Percentiles rank a stretch among this genome's conserved stretches.
Evolutionary conservation across 768 basidiomycete genomes (phyloP).

Genomic region (Leccinum boreale): DNA sequence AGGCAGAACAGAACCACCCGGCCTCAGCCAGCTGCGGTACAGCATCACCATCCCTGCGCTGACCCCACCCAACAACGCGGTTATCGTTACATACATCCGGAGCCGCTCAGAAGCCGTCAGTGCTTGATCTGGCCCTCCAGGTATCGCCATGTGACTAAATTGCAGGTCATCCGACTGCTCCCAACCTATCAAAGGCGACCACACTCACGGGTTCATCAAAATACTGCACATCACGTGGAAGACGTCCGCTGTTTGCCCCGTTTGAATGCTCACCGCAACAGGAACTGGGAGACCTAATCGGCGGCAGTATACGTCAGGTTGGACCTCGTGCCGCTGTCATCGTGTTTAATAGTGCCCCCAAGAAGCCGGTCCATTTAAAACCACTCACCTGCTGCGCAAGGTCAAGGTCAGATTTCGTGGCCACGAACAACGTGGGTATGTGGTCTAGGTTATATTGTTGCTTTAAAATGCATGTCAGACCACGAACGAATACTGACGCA

Average conservation of each 20-base stretch:
- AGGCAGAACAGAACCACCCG: slow-evolving; percentile 51
- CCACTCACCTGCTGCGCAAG: slow-evolving; percentile 82
- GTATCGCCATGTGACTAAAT: slow-evolving; percentile 60
- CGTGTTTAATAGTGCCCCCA: slow-evolving; percentile 4
- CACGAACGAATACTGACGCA: not conserved
- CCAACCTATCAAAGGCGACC: slow-evolving; percentile 5
- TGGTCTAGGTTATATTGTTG: slow-evolving; percentile 97
- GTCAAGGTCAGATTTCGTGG: slow-evolving; percentile 98
- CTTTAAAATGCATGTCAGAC: slow-evolving; percentile 40
- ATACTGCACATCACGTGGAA: slow-evolving; percentile 83
- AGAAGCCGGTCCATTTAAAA: not conserved
- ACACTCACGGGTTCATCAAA: slow-evolving; percentile 87
- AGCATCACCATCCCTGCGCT: slow-evolving; percentile 70
- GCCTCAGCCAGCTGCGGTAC: slow-evolving; percentile 64
- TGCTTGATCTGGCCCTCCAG: slow-evolving; percentile 80
- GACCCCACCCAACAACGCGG: slow-evolving; percentile 70
- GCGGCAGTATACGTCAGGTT: slow-evolving; percentile 95
- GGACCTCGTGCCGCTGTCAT: slow-evolving; percentile 84
- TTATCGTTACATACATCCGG: slow-evolving; percentile 68
- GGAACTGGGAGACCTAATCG: slow-evolving; percentile 88
- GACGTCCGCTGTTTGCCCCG: slow-evolving; percentile 80
- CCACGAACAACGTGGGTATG: slow-evolving; percentile 94
- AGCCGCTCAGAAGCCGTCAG: slow-evolving; percentile 66
- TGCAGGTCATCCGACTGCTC: slow-evolving; percentile 9
- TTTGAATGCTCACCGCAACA: slow-evolving; percentile 89